Evolutionary conservation across 768 basidiomycete species (phyloP).

Genomic region (Cystofilobasidium capitatum): DNA sequence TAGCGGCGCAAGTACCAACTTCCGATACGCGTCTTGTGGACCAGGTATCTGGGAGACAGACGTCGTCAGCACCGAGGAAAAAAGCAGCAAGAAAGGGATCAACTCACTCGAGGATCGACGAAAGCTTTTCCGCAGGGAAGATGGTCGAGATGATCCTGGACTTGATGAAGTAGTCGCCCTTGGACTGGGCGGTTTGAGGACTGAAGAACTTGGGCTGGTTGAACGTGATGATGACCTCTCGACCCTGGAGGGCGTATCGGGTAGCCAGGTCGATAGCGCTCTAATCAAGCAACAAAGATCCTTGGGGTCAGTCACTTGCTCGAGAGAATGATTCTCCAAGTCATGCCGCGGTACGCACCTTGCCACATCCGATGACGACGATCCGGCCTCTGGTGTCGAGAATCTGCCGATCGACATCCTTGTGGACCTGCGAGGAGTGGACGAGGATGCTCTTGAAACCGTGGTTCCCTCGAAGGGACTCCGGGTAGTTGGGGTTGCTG

Average conservation of each 20-base stretch:
- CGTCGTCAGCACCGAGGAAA: background rate
- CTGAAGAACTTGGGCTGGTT: background rate
- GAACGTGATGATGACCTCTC: slow-evolving; percentile 1
- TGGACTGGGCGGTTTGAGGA: background rate
- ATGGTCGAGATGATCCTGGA: slow-evolving; percentile 8
- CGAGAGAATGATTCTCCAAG: too few species aligned
- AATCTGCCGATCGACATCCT: background rate
- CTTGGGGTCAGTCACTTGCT: too few species aligned
- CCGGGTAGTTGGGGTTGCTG: slow-evolving; percentile 3
- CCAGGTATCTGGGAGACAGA: background rate
- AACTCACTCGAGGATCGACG: background rate
- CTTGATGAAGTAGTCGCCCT: slow-evolving; percentile 9
- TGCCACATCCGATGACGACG: background rate
- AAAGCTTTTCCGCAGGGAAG: background rate
- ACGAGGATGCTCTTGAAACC: background rate
- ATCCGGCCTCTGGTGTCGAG: background rate
- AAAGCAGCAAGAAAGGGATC: background rate
- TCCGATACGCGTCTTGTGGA: slow-evolving; percentile 4
- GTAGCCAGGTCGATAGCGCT: slow-evolving; percentile 3
- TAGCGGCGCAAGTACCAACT: background rate
- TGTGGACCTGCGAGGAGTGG: slow-evolving; percentile 6
- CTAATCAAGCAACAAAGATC: background rate
- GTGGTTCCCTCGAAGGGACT: background rate
- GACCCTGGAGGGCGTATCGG: background rate
- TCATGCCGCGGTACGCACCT: background rate